Conservation (phyloP, 352 stramenopile species). For the Detonula confervacea region DNA sequence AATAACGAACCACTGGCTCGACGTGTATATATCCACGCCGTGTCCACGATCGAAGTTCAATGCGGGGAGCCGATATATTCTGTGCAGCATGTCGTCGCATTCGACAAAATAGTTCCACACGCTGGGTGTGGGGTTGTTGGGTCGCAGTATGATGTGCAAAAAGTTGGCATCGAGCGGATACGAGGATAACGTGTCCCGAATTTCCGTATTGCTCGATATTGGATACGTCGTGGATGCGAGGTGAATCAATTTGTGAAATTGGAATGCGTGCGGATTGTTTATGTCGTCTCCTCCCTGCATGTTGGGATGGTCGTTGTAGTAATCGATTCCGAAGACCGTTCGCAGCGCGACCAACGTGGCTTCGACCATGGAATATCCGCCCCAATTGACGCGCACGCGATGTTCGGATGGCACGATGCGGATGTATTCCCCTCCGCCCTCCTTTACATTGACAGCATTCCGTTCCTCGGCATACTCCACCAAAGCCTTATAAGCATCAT, state of each 20-base stretch:
- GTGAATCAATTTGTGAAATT: slow-evolving; percentile 85
- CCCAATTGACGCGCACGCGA: slow-evolving; percentile 81
- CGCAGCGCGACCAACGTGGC: slow-evolving; percentile 78
- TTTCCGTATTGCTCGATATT: slow-evolving; percentile 83
- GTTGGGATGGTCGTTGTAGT: slow-evolving; percentile 44
- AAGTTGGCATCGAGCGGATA: slow-evolving; percentile 85
- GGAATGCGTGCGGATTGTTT: slow-evolving; percentile 53
- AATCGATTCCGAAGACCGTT: slow-evolving; percentile 66
- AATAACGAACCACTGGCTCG: slow-evolving; percentile 87
- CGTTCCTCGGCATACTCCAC: slow-evolving; percentile 67
- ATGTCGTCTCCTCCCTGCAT: slow-evolving; percentile 5
- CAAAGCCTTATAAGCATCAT: slow-evolving; percentile 66
- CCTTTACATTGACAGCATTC: slow-evolving; percentile 31
- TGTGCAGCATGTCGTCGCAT: slow-evolving; percentile 86
- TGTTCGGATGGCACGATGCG: slow-evolving; percentile 64
- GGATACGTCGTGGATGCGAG: slow-evolving; percentile 86
- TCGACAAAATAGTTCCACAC: slow-evolving; percentile 89
- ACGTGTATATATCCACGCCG: slow-evolving; percentile 79
- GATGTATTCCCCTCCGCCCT: slow-evolving; percentile 51
- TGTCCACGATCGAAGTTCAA: slow-evolving; percentile 61
- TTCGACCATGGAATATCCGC: slow-evolving; percentile 81
- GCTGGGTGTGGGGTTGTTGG: slow-evolving; percentile 58
- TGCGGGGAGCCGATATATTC: slow-evolving; percentile 82
- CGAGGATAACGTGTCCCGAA: slow-evolving; percentile 78
- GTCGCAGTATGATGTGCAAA: slow-evolving; percentile 83